Percentiles rank a stretch among this genome's conserved stretches.
Evolutionary conservation across 495 filamentous ascomycete genomes (phyloP).

Genomic region (Hypoxylon lenormandii): DNA sequence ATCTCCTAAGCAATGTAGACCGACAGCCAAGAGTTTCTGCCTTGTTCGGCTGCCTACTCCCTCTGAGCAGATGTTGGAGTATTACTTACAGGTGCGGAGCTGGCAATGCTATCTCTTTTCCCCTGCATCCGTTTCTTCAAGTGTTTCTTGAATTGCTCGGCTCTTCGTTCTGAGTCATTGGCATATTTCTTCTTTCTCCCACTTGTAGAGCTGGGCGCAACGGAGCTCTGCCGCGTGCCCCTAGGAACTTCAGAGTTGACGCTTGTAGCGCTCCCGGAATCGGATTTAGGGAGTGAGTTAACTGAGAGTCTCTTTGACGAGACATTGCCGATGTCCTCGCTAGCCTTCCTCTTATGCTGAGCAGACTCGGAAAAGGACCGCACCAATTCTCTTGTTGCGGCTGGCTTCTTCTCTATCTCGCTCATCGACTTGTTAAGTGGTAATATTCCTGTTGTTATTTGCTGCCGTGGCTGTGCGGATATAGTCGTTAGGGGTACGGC

Average conservation of each 20-base stretch:
- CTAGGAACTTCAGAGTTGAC: constrained; percentile 11
- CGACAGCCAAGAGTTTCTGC: neutral
- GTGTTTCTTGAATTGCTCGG: constrained; percentile 19
- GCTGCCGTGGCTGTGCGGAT: neutral
- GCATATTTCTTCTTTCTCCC: constrained; percentile 10
- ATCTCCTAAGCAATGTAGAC: constrained; percentile 6
- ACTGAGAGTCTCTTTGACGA: constrained; percentile 36
- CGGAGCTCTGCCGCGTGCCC: constrained; percentile 8
- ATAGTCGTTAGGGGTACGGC: neutral
- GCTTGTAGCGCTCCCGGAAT: constrained; percentile 16
- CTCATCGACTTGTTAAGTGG: constrained; percentile 24
- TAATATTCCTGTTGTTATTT: neutral
- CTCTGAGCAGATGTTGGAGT: constrained; percentile 44
- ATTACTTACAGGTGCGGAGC: constrained; percentile 34
- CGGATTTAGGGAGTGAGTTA: constrained; percentile 22
- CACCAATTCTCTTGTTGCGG: constrained; percentile 7
- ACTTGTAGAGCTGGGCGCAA: constrained; percentile 14
- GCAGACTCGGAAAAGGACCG: constrained; percentile 38
- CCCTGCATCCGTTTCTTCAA: constrained; percentile 22
- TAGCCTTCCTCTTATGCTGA: constrained; percentile 36
- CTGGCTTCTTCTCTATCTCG: constrained; percentile 29
- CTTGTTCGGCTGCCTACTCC: constrained; percentile 13
- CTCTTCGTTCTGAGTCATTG: constrained; percentile 33
- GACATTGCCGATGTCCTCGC: constrained; percentile 23
- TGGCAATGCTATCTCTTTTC: constrained; percentile 35